Base-by-base conservation (phyloP, 345 rosid species). In the Populus tremula region DNA sequence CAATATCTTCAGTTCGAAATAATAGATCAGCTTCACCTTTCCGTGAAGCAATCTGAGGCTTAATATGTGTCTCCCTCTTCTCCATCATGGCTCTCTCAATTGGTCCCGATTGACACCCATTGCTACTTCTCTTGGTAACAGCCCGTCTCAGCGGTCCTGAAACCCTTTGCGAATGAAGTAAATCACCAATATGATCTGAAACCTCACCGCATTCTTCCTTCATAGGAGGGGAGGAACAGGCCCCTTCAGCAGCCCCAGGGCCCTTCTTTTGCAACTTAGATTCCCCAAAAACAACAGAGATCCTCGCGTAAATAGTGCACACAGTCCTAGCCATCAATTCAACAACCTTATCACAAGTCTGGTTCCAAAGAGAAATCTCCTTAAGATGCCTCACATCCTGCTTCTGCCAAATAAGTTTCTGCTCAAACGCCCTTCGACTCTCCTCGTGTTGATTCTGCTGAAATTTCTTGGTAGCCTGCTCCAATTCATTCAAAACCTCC, bases 351-450 rank as follows among this genome's bases (percentile, higher is more conserved):
- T 95, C 99, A 80, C 80, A 91, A 18, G 92, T 92, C 79, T 93
- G 96, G 66, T 83, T 93, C 99, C 99, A 95, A 45, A 95, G 87
- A 0, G 99, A 93, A 81, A 91, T 85, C 72, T 95, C 98, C 87
- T 88, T 89, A 53, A 95, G 92, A 86, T 93, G 94, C 86, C 80
- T 87, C 70, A 95, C 96, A 18, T 95, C 98, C 77, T 95, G 98
- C 82, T 77, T 95, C 89, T 95, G 99, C 99, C 99, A 95, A 82
- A 90, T 82, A 80, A 93, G 79, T 79, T 93, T 95, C 94, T 95
- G 99, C 84, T 95, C 93, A 27, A 91, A 93, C 21, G 96, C 96
- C 23, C 91, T 91, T 45, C 88, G 85, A 73, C 93, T 93, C 85
- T 88, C 96, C 83, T 93, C 96, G 75, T 91, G 94, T 84, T 90